Evolutionary conservation across 805 yeast genomes (phyloP).

Genomic region (Cyberlindnera veronae): DNA sequence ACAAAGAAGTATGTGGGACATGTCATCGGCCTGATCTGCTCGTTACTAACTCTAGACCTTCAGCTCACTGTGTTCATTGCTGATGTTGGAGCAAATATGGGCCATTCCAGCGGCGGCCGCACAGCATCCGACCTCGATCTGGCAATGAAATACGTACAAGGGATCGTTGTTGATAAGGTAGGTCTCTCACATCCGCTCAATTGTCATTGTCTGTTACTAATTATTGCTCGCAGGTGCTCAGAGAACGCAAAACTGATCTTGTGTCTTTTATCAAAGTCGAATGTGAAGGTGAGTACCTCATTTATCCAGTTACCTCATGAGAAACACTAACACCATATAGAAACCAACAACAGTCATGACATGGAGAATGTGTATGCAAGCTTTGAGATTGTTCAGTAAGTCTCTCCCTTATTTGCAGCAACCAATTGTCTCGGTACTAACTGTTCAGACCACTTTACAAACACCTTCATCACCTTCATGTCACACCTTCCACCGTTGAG

Average conservation of each 20-base stretch:
- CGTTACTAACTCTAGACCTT: neutral
- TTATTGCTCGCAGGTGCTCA: too few relatives aligned
- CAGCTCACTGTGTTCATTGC: conserved; percentile 44
- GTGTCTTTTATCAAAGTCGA: conserved; percentile 32
- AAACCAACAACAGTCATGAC: conserved; percentile 2
- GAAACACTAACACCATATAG: conserved; percentile 1
- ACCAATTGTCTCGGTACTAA: neutral
- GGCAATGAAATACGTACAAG: conserved; percentile 41
- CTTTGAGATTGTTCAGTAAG: neutral
- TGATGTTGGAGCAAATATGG: conserved; percentile 46
- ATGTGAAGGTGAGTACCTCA: conserved; percentile 12
- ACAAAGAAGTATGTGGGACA: conserved; percentile 31
- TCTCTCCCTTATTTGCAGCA: neutral
- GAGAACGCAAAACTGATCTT: conserved; percentile 38
- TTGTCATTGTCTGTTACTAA: neutral
- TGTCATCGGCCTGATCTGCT: too few relatives aligned
- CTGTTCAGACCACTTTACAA: conserved; percentile 6
- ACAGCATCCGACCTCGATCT: conserved; percentile 33
- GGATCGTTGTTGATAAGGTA: conserved; percentile 30
- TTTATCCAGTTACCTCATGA: neutral
- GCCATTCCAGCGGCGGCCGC: conserved; percentile 26
- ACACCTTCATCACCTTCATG: conserved; percentile 4
- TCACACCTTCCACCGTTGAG: conserved; percentile 1
- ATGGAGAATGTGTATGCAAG: conserved; percentile 1
- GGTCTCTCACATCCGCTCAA: neutral